Percentiles rank a stretch among this genome's conserved stretches.
phyloP scores from a whole-genome alignment of 257 asterid genomes.

The Penstemon barbatus region DNA sequence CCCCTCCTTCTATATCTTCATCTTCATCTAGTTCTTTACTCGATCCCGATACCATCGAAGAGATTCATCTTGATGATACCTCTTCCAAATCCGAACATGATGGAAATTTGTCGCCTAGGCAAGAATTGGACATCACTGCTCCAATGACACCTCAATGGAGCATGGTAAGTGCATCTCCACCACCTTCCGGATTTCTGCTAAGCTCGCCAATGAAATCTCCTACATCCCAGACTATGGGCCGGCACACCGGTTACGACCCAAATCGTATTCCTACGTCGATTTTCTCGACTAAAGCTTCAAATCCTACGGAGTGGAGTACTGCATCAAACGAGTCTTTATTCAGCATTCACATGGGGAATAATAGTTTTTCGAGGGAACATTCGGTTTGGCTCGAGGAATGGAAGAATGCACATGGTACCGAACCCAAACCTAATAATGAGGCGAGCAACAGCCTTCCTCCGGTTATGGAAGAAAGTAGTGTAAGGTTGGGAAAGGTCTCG shows the following conservation, averaged over 20 bases:
- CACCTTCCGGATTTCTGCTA: slow-evolving; percentile 23
- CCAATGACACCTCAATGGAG: slow-evolving; percentile 41
- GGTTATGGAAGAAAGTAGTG: slow-evolving; percentile 48
- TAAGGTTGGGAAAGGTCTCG: slow-evolving; percentile 30
- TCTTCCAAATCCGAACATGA: slow-evolving; percentile 28
- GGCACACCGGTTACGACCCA: slow-evolving; percentile 60
- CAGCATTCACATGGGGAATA: slow-evolving; percentile 82
- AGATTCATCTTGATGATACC: slow-evolving; percentile 15
- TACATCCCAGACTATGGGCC: slow-evolving; percentile 50
- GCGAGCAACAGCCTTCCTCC: slow-evolving; percentile 53
- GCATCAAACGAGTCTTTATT: slow-evolving; percentile 85
- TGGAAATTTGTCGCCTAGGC: slow-evolving; percentile 24
- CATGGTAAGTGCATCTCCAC: slow-evolving; percentile 49
- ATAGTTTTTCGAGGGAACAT: slow-evolving; percentile 60
- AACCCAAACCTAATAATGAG: slow-evolving; percentile 36
- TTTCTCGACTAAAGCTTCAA: slow-evolving; percentile 48
- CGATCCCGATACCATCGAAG: slow-evolving; percentile 21
- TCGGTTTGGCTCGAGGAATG: slow-evolving; percentile 39
- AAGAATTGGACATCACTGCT: slow-evolving; percentile 23
- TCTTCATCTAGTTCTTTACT: slow-evolving; percentile 30
- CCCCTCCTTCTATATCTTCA: slow-evolving; percentile 28
- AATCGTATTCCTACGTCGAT: slow-evolving; percentile 72
- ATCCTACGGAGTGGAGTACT: slow-evolving; percentile 66
- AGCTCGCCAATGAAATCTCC: slow-evolving; percentile 46
- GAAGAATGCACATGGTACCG: slow-evolving; percentile 30